Percentiles rank a stretch among this genome's conserved stretches.
phyloP scores from a whole-genome alignment of 257 asterid genomes.

The Craterostigma plantagineum region DNA sequence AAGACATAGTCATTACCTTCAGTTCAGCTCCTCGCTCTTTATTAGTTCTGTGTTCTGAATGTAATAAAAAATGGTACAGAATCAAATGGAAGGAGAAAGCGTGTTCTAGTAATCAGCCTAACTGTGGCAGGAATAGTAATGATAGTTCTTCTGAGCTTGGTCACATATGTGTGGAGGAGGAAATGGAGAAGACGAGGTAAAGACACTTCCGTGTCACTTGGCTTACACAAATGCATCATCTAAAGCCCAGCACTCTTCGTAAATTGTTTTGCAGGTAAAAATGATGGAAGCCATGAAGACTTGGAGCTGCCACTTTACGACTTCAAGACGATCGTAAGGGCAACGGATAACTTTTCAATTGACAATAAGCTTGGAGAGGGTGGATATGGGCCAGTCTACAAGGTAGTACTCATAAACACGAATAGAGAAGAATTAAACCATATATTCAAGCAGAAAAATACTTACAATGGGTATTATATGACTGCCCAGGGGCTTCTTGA shows the following conservation, averaged over 20 bases:
- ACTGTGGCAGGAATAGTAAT: slow-evolving; percentile 1
- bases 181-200: not conserved
- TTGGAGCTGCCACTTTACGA: slow-evolving; percentile 10
- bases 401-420: slow-evolving; percentile 7
- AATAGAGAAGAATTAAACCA: too few relatives aligned
- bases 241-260: not conserved
- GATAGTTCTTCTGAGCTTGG: slow-evolving; percentile 3
- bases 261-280: not conserved
- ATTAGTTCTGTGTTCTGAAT: not conserved
- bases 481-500: too few relatives aligned
- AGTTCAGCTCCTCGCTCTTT: not conserved
- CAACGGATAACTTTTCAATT: slow-evolving; percentile 12
- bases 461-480: too few relatives aligned
- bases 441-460: too few relatives aligned
- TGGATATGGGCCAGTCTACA: slow-evolving; percentile 16
- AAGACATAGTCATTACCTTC: too few relatives aligned
- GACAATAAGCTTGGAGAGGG: slow-evolving; percentile 15
- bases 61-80: not conserved
- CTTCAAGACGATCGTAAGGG: slow-evolving; percentile 5
- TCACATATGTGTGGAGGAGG: slow-evolving; percentile 4
- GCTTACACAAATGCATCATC: not conserved
- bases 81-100: slow-evolving; percentile 2
- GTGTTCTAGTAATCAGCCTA: slow-evolving; percentile 2
- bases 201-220: not conserved
- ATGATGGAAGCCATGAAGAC: slow-evolving; percentile 5